Conservation (phyloP, 345 rosid genomes). For the Jatropha curcas region DNA sequence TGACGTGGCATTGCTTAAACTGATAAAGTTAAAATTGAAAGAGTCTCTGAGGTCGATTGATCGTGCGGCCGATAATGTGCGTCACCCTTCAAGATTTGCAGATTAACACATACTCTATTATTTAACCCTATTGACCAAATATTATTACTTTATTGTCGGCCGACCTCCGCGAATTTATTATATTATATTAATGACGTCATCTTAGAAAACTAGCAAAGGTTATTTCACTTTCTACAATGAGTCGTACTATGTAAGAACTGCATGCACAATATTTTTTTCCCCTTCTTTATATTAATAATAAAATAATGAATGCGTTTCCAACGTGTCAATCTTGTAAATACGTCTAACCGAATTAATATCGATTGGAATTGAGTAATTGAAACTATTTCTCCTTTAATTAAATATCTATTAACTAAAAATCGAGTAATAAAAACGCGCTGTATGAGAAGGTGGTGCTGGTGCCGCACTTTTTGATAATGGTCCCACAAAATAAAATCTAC, state of each 20-base stretch:
- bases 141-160: constrained; percentile 27
- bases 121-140: constrained; percentile 27
- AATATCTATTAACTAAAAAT: too few species aligned
- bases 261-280: too few species aligned
- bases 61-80: neutral
- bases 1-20: neutral
- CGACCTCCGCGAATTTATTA: constrained; percentile 24
- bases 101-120: constrained; percentile 10
- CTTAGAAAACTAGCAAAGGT: neutral
- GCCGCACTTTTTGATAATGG: constrained; percentile 20
- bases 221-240: neutral
- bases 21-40: neutral
- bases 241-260: too few species aligned
- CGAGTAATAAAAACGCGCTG: neutral
- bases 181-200: constrained; percentile 29
- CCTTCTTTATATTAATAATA: too few species aligned
- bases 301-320: too few species aligned
- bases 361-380: too few species aligned
- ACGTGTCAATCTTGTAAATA: too few species aligned
- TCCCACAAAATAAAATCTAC: constrained; percentile 25
- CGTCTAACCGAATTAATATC: too few species aligned
- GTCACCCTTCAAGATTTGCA: neutral
- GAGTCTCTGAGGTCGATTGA: neutral
- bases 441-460: constrained; percentile 12
- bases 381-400: too few species aligned